Base-by-base conservation (phyloP, 805 yeast species). In the Pachysolen tannophilus region DNA sequence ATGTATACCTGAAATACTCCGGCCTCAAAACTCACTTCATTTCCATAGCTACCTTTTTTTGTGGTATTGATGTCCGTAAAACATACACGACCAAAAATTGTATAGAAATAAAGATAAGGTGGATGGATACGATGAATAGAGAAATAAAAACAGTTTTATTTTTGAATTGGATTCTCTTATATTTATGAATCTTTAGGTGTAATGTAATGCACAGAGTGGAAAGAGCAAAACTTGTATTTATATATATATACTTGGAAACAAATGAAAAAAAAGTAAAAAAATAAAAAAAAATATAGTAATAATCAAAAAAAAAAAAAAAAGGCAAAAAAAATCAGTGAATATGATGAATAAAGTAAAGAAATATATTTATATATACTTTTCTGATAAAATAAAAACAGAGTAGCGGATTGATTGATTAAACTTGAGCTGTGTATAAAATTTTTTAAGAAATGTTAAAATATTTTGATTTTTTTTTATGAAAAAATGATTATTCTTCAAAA, bases 401-500 rank as follows among this genome's bases (percentile, higher is more conserved):
- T 8, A 11, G 13, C 13, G 13, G 5, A 4, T 23, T 5, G 8
- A 14, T 23, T 23, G 26, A 23, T 11, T 23, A 23, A 11, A 23
- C 13, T 23, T 11, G 26, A 23, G 8, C 8, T 23, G 26, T 23
- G 10, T 23, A 23, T 14, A 11, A 23, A 23, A 11, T 23, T 23
- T 23, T 23, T 11, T 23, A 11, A 11, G 26, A 11, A 11, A 11
- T 23, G 26, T 23, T 23, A n/a, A n/a, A n/a, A n/a, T n/a, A n/a
- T 23, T 11, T 23, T 23, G 10, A 8, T 5, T 23, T 8, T 7
- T 7, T 5, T 23, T 7, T 7, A 11, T 7, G 8, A 5, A 23
- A 28, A 11, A n/a, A 13, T n/a, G 19, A 8, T 36, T 19, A 36
- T 19, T 37, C 40, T 11, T 37, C 40, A 32, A 37, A 37, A 7